A percentile compares a stretch with the other conserved stretches of the same genome.
Conservation (phyloP, 1,139 yeast species). For the Tardiomyces digboiensis region DNA sequence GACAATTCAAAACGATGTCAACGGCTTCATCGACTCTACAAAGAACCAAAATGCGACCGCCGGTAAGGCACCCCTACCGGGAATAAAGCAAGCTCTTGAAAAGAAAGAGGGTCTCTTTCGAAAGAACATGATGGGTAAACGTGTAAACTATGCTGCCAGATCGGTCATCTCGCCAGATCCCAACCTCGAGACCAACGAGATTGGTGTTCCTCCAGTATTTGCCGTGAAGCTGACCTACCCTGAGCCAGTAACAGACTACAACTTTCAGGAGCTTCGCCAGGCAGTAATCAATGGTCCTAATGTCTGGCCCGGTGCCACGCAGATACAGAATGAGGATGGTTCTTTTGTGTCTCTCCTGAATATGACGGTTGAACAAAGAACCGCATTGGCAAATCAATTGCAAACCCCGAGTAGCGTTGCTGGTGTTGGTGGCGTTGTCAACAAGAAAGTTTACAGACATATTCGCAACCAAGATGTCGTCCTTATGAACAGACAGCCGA, state of each 20-base stretch:
- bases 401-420: slow-evolving; percentile 62
- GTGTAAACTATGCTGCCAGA: slow-evolving; percentile 98
- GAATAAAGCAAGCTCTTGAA: slow-evolving; percentile 95
- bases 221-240: slow-evolving; percentile 95
- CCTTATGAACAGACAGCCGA: slow-evolving; percentile 98
- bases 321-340: slow-evolving; percentile 97
- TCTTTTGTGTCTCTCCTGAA: slow-evolving; percentile 70
- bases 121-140: slow-evolving; percentile 98
- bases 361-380: slow-evolving; percentile 90
- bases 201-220: slow-evolving; percentile 98
- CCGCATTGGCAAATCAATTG: slow-evolving; percentile 92
- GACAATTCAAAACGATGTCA: slow-evolving; percentile 89
- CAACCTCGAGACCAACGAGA: slow-evolving; percentile 88
- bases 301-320: slow-evolving; percentile 98
- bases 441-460: slow-evolving; percentile 92
- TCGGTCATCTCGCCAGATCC: slow-evolving; percentile 99
- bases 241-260: slow-evolving; percentile 95
- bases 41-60: slow-evolving; percentile 65
- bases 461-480: slow-evolving; percentile 94
- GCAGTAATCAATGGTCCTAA: slow-evolving; percentile 98
- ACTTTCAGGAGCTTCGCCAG: slow-evolving; percentile 81
- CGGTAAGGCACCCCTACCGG: slow-evolving; percentile 76
- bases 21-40: slow-evolving; percentile 86
- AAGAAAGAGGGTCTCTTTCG: slow-evolving; percentile 98
- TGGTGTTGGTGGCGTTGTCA: slow-evolving; percentile 44